These are phyloP conservation scores for Isochrysis galbana DNA, from an alignment of 78 protist genomes.

Conservation along the genomic window DNA sequence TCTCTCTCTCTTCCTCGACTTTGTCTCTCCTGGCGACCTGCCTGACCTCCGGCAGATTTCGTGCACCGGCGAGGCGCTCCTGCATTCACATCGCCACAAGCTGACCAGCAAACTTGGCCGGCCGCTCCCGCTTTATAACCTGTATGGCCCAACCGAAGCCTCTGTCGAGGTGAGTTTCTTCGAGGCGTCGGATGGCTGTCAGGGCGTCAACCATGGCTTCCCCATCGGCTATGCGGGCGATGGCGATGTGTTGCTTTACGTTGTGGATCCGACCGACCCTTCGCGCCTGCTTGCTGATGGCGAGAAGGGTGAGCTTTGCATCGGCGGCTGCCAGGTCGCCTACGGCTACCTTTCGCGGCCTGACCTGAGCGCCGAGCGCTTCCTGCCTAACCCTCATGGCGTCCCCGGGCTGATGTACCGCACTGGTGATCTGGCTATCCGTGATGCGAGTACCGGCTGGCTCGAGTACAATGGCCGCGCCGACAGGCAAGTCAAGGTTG, in stretches of 20 bases:
- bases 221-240: background rate
- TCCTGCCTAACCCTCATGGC: background rate
- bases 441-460: background rate
- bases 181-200: background rate
- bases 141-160: background rate
- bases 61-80: background rate
- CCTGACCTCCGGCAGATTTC: no score
- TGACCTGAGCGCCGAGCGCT: conserved; percentile 8
- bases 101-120: background rate
- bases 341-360: conserved; percentile 12
- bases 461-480: background rate
- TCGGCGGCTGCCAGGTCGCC: conserved; percentile 13
- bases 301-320: background rate
- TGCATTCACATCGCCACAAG: background rate
- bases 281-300: background rate
- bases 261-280: background rate
- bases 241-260: background rate
- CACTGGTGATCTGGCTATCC: background rate
- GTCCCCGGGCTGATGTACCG: background rate
- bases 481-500: conserved; percentile 16
- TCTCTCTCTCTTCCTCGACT: no score
- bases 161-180: background rate
- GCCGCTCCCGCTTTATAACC: background rate
- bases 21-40: no score
- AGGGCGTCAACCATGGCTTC: background rate